Conservation (phyloP, 306 rosid species). For the Gastrolobium villosum region DNA sequence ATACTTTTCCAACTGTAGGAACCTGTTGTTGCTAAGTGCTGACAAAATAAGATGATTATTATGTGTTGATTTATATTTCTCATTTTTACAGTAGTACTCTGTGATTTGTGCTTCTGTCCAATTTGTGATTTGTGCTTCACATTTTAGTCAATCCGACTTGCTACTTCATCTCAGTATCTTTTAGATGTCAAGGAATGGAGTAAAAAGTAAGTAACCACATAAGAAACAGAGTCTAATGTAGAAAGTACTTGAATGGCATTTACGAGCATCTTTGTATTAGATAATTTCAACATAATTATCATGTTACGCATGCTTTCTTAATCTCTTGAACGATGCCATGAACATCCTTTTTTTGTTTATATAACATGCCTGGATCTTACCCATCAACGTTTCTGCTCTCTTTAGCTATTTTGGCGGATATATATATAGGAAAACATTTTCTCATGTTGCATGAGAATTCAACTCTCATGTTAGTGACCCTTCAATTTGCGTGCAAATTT, state of each 20-base stretch:
- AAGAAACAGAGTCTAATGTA: constrained; percentile 1
- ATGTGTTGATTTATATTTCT: background rate
- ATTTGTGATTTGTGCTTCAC: too few relatives aligned
- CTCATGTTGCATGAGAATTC: too few relatives aligned
- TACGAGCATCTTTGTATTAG: constrained; percentile 1
- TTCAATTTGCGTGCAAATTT: too few relatives aligned
- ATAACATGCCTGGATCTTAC: background rate
- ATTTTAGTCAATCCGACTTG: background rate
- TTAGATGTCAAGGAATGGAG: background rate
- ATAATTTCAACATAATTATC: constrained; percentile 16
- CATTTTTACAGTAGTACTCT: background rate
- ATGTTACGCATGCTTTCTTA: background rate
- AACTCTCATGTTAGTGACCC: too few relatives aligned
- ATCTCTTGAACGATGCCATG: background rate
- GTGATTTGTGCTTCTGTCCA: background rate
- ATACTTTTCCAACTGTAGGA: background rate
- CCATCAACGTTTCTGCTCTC: background rate
- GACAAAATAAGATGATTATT: constrained; percentile 22
- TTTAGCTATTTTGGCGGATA: background rate
- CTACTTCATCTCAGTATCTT: background rate
- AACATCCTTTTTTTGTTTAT: background rate
- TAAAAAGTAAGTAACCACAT: background rate
- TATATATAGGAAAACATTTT: too few relatives aligned
- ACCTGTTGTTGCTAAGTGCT: constrained; percentile 20
- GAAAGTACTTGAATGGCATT: background rate